Evolutionary conservation across 2,329 filamentous ascomycete species (phyloP), one percentile per base, ranked within the genome.

Genomic region (Verticillium isaacii): DNA sequence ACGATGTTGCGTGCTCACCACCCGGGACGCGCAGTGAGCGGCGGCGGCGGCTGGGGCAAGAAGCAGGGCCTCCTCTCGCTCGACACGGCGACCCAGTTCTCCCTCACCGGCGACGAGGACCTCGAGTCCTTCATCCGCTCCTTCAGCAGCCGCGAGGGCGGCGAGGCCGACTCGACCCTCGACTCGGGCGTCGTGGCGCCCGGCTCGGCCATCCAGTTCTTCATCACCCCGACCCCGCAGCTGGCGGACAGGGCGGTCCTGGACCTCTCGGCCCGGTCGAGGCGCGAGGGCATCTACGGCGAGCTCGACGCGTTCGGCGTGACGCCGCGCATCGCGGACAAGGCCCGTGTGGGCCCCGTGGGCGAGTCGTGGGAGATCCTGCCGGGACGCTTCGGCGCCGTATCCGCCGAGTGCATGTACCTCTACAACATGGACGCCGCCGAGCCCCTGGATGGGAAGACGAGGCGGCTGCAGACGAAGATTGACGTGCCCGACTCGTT

Each of bases 1-100:
- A 29, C 4, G 29, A 29, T 29, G 29, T 54, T 11, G 9, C 50
- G 17, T 36, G 34, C 34, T 36, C 9, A 36, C 34, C 34, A 36
- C 14, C 29, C 29, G 29, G 7, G 34, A 36, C 8, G 68, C 60
- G 74, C 79, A 82, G 85, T 93, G 65, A 93, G 90, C 68, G 92
- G 92, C 5, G 92, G 92, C 56, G 92, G 92, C 52, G 92, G 92
- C 23, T 96, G 92, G 92, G 92, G 92, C 17, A 80, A 84, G 61
- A 95, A 94, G 72, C 87, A 89, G 68, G 92, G 92, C 0, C 77
- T 96, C 0, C 77, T 96, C 3, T 92, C 91, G 6, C 80, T 96
- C 4, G 91, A 95, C 69, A 90, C 92, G 3, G 83, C 91, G 66
- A 82, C 78, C 17, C 79, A 73, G 23, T 84, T 85, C 67, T 76